A percentile compares a stretch with the other conserved stretches of the same genome.
Evolutionary conservation across 441 rosid species (phyloP).

Genomic region (Corymbia citriodora): DNA sequence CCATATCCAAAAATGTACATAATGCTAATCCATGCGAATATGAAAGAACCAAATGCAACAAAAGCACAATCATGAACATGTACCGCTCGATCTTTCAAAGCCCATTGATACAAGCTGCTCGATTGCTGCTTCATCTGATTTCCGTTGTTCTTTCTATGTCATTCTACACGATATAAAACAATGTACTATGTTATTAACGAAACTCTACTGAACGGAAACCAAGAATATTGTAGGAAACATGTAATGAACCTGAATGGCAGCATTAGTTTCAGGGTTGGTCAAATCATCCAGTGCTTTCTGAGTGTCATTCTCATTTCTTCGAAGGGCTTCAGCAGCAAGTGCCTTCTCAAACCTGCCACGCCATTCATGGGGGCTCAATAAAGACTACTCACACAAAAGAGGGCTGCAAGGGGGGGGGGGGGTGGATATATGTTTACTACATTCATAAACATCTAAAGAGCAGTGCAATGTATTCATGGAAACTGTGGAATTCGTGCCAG

Average conservation of each 20-base stretch:
- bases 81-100: constrained; percentile 72
- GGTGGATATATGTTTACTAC: background rate
- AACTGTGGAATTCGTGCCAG: background rate
- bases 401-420: too few relatives aligned
- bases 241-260: constrained; percentile 47
- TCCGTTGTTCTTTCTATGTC: constrained; percentile 46
- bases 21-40: background rate
- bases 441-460: background rate
- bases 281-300: constrained; percentile 78
- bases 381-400: too few relatives aligned
- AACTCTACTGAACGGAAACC: background rate
- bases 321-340: constrained; percentile 81
- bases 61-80: background rate
- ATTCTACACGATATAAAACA: constrained; percentile 25
- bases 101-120: constrained; percentile 84
- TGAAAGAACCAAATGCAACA: background rate
- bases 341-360: constrained; percentile 67
- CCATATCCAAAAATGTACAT: background rate
- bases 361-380: background rate
- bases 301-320: constrained; percentile 76
- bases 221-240: background rate
- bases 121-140: constrained; percentile 22
- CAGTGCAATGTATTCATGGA: background rate
- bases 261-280: constrained; percentile 61
- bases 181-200: background rate